Evolutionary conservation across 2,329 filamentous ascomycete species (phyloP).

Genomic region (Ophiosphaerella narmari): DNA sequence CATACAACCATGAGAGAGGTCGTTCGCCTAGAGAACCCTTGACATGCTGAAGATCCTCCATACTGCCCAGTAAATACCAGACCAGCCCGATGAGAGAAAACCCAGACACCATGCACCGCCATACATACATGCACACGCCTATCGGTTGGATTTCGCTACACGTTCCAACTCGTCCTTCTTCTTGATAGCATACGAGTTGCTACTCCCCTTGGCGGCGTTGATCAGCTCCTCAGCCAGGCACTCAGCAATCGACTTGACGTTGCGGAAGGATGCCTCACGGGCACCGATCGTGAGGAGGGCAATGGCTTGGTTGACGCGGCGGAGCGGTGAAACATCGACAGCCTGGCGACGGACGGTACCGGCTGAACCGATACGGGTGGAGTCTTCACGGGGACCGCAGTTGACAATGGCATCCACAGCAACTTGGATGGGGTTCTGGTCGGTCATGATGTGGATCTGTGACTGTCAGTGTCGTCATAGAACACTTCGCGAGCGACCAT

Average conservation of each 20-base stretch:
- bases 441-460: conserved; percentile 99
- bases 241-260: conserved; percentile 99
- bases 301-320: conserved; percentile 99
- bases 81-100: conserved; percentile 40
- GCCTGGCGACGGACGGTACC: conserved; percentile 99
- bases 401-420: conserved; percentile 99
- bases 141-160: conserved; percentile 99
- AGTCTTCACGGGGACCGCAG: conserved; percentile 99
- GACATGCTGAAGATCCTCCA: conserved; percentile 44
- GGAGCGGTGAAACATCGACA: conserved; percentile 99
- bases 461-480: conserved; percentile 16
- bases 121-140: conserved; percentile 59
- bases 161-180: conserved; percentile 99
- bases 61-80: conserved; percentile 34
- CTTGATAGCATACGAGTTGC: conserved; percentile 99
- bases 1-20: conserved; percentile 48
- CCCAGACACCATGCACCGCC: conserved; percentile 37
- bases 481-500: background rate
- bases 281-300: conserved; percentile 98
- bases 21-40: conserved; percentile 46
- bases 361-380: conserved; percentile 97
- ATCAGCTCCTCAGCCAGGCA: conserved; percentile 99
- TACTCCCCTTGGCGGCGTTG: conserved; percentile 99
- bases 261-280: conserved; percentile 98
- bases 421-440: conserved; percentile 99